A percentile compares a stretch with the other conserved stretches of the same genome.
Conservation (phyloP, 257 asterid genomes). For the Solanum medicagineum region DNA sequence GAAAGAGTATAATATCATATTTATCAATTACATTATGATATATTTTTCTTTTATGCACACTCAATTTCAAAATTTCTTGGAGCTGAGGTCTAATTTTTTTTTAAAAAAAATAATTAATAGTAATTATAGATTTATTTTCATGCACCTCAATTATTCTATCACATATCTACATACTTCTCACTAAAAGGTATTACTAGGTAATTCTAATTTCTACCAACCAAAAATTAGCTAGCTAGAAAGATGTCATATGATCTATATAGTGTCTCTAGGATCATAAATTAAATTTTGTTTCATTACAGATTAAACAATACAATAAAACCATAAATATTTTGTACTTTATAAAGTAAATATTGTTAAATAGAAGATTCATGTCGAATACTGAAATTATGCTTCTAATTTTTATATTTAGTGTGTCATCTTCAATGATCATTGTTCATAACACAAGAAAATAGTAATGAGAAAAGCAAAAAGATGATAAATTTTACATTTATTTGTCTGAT, state of each 20-base stretch:
- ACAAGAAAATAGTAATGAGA: neutral
- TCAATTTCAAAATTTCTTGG: neutral
- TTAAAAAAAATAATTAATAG: no score
- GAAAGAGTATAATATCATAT: neutral
- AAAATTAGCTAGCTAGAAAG: no score
- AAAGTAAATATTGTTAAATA: neutral
- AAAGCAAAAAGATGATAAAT: neutral
- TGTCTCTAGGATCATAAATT: neutral
- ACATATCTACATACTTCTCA: neutral
- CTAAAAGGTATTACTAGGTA: no score
- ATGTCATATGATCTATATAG: neutral
- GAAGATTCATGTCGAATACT: neutral
- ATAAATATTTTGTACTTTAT: no score
- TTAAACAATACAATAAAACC: no score
- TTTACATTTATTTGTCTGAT: neutral
- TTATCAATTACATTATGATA: neutral
- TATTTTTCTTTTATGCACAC: neutral
- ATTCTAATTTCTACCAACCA: no score
- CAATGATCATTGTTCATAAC: neutral
- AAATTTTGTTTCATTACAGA: no score
- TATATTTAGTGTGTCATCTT: neutral
- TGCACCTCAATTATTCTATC: no score
- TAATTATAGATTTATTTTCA: no score
- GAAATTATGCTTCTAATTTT: neutral
- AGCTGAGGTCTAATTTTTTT: neutral